Base-by-base conservation (phyloP, 306 rosid species). In the Carpinus viminea region DNA sequence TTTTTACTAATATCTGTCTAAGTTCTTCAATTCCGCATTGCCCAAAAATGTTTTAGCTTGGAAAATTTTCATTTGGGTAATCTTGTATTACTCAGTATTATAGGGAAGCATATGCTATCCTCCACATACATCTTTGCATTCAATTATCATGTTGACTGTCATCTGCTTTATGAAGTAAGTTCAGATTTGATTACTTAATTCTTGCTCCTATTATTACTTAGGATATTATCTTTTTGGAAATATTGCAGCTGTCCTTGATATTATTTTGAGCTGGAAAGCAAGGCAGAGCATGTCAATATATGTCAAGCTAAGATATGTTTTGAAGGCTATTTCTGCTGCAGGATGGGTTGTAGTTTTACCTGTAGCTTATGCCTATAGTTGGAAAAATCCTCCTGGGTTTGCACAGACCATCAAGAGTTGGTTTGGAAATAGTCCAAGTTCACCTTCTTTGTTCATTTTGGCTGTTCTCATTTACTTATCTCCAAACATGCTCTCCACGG, bases 281-380 rank as follows among this genome's bases (percentile, higher is more conserved):
- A 84, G 97, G 90, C 86, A 74, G 74, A 86, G 88, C 87, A 92
- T 95, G 98, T 86, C 98, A 10, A 43, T 46, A 73, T 81, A 81
- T 87, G 94, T 89, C 87, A 86, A 84, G 97, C 89, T 95, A 74
- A 87, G 98, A 81, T 95, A 95, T 78, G 64, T 92, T 75, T 80
- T 85, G 21, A 95, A 95, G 84, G 91, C 82, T 68, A 57, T 90
- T 76, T 78, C 90, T 31, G 91, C 93, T 73, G 95, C 93, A 72
- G 89, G 83, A 41, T 95, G 98, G 98, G 98, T 95, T 55, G 84
- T 95, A 84, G 47, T 95, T 78, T 90, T 95, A 76, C 97, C 98
- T 1, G 87, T 95, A 87, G 86, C 98, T 48, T 95, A 95, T 66
- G 98, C 98, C 12, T 92, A 38, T 50, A 93, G 98, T 80, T 92